Base-by-base conservation (phyloP, 2,329 filamentous ascomycete species). In the Aspergillus felis region DNA sequence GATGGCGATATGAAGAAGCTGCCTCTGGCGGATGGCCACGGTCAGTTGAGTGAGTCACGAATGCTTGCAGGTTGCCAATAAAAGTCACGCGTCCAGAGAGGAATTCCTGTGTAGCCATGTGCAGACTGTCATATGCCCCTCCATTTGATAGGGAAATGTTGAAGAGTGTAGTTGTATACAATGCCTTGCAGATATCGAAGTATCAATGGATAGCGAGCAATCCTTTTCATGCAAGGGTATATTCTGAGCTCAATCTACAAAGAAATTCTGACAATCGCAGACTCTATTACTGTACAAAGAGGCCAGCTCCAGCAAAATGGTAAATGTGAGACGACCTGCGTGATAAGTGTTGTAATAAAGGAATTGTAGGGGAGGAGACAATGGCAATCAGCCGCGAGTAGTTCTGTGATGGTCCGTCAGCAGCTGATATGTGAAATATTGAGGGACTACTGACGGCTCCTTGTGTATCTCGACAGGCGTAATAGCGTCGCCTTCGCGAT, bases 381-480 rank as follows among this genome's bases (percentile, higher is more conserved):
- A 24, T 14, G 44, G 44, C 20, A 47, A 47, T 67, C 59, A 67
- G 61, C 67, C 67, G 48, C 67, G 66, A n/a, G 68, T 69, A 28
- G 62, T 66, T 52, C 68, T 70, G 50, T 38, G 57, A 55, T 10
- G 29, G 22, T 29, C 50, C 28, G 53, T 67, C 50, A 68, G 65
- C 56, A 57, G 53, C 20, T 49, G 47, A 41, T 29, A 17, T 32
- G 55, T 53, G 35, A 51, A 49, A 56, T 17, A 35, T 25, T 57
- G 57, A 27, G 55, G 52, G 50, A 22, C 24, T 49, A 68, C 73
- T 68, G 38, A 74, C 71, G 66, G 64, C 64, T 73, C 72, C 57
- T 69, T 71, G 6, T 68, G 71, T 20, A 74, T 74, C 60, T 74
- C 71, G 47, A 73, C 71, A 6, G 64, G 66, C 53, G 62, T 57